Evolutionary conservation across 1,284 basidiomycete species (phyloP).

Genomic region (Salmacisia buchloeana): DNA sequence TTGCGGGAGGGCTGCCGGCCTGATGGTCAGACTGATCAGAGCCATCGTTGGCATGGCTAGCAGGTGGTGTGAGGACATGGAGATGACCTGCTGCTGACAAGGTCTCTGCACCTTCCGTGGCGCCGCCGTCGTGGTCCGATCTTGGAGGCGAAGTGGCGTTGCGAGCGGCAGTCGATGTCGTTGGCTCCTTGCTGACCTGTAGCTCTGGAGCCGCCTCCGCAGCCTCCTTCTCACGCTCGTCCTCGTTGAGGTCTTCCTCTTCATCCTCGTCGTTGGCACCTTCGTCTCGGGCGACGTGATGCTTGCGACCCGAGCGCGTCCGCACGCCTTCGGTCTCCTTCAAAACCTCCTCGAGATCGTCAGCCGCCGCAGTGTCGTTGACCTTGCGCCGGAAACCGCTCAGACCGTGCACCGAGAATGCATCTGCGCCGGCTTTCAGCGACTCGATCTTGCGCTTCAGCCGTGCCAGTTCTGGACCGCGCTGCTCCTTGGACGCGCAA

Average conservation of each 20-base stretch:
- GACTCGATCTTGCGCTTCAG: constrained; percentile 41
- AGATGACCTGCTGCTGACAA: background rate
- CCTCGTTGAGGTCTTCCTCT: constrained; percentile 3
- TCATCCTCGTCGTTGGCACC: background rate
- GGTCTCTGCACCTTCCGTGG: too few species aligned
- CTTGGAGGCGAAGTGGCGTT: too few species aligned
- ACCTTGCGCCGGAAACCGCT: constrained; percentile 24
- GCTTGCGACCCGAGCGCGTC: constrained; percentile 28
- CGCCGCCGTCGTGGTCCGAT: background rate
- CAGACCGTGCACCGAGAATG: constrained; percentile 3
- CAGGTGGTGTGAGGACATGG: background rate
- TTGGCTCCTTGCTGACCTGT: constrained; percentile 17
- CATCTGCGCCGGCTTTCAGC: constrained; percentile 6
- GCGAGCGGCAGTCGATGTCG: background rate
- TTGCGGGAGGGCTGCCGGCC: constrained; percentile 1
- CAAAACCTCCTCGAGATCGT: background rate
- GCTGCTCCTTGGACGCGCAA: constrained; percentile 27
- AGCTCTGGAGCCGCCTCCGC: constrained; percentile 2
- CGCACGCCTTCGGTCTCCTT: constrained; percentile 29
- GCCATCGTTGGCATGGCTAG: constrained; percentile 8
- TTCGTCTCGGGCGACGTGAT: background rate
- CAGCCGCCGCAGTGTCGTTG: constrained; percentile 16
- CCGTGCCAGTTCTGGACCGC: constrained; percentile 43
- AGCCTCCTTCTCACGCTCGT: background rate
- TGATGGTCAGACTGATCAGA: constrained; percentile 5